Evolutionary conservation across 2,329 filamentous ascomycete genomes (phyloP), one percentile per base, ranked within the genome.

Genomic region (Bretziella fagacearum): DNA sequence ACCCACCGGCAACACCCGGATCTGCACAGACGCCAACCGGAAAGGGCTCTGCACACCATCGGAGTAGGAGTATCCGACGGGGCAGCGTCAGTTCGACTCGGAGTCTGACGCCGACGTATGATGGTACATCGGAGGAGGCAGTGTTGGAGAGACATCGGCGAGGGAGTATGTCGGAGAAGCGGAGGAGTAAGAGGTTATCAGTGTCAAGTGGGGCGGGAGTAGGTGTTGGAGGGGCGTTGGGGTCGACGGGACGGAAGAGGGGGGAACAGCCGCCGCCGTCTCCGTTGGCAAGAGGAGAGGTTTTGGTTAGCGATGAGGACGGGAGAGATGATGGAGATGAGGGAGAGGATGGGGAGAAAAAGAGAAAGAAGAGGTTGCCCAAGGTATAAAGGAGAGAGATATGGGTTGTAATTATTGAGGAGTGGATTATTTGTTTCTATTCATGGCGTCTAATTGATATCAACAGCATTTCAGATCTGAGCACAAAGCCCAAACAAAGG

Each of bases 31-130:
- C 37, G 25, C 13, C 30, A 2, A 15, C 13, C 8, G 30, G 52
- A 65, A 65, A 48, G 65, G 65, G n/a, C n/a, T n/a, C n/a, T n/a
- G n/a, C n/a, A n/a, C 54, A 49, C 15, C 47, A 49, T 18, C 64
- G 72, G 44, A 73, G 69, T 54, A 65, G 64, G 54, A 74, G 67
- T 53, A 60, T 68, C 22, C 69, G 71, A 25, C 65, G 73, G 30
- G 63, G 65, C 43, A 76, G 72, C 44, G 65, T 63, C 22, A 67
- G 66, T 52, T 71, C 70, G 3, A 65, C 67, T 25, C 65, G 71
- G 43, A 69, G 65, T 50, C 63, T 65, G 20, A 70, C 70, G 18
- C 69, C 70, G 0, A 64, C 64, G 0, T 53, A 68, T 13, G 71
- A 74, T 18, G 35, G 33, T 8, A 30, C n/a, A n/a, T n/a, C 20